Evolutionary conservation across 805 yeast species (phyloP).

Genomic region (Kodamaea restingae): DNA sequence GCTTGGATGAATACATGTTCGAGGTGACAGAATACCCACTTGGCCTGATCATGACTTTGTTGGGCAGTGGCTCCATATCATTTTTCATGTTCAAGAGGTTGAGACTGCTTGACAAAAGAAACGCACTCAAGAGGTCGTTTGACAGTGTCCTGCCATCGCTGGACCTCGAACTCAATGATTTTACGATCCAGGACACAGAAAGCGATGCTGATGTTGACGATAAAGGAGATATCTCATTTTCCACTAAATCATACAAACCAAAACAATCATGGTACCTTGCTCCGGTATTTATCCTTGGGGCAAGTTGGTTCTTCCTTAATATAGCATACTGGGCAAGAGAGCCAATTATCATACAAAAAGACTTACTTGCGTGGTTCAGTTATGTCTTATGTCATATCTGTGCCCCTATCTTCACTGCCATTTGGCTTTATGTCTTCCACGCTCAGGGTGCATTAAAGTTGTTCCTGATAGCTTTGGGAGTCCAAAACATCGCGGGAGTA

Average conservation of each 20-base stretch:
- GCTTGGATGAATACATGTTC: constrained; percentile 41
- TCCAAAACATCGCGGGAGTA: constrained; percentile 58
- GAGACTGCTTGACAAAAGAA: constrained; percentile 2
- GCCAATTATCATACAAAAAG: constrained; percentile 44
- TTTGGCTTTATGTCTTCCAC: constrained; percentile 63
- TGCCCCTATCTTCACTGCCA: constrained; percentile 57
- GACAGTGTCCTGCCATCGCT: not conserved
- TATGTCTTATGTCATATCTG: constrained; percentile 60
- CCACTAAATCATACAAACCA: constrained; percentile 12
- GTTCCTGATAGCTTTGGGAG: constrained; percentile 53
- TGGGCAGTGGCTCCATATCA: not conserved
- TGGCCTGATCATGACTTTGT: constrained; percentile 2
- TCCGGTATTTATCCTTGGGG: constrained; percentile 39
- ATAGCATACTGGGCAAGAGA: constrained; percentile 38
- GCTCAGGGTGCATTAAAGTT: constrained; percentile 57
- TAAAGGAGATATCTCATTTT: not conserved
- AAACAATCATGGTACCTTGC: constrained; percentile 21
- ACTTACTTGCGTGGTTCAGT: constrained; percentile 56
- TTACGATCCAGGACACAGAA: constrained; percentile 1
- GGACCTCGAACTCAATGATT: constrained; percentile 8
- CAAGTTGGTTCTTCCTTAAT: constrained; percentile 50
- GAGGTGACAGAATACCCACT: constrained; percentile 5
- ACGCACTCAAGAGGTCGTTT: not conserved
- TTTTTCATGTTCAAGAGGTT: constrained; percentile 2
- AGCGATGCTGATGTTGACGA: not conserved